phyloP scores from a whole-genome alignment of 2,329 filamentous ascomycete species.

The Ceratocystis cacaofunesta region DNA sequence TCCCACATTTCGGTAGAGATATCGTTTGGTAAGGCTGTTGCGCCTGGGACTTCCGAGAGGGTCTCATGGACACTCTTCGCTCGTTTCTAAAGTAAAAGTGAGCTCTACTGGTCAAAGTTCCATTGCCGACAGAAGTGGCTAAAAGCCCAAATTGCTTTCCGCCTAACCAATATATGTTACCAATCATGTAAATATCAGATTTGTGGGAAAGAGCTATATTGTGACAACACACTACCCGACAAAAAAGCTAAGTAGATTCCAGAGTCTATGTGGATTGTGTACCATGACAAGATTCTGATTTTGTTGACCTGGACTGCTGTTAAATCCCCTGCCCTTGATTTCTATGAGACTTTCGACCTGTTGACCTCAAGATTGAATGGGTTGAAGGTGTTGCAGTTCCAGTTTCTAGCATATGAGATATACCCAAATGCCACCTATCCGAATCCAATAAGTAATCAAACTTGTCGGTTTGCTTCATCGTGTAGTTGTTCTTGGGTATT shows the following conservation, averaged over 20 bases:
- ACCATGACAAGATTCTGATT: constrained; percentile 61
- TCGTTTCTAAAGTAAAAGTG: background rate
- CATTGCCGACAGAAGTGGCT: background rate
- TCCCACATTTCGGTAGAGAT: constrained; percentile 46
- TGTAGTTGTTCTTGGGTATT: constrained; percentile 18
- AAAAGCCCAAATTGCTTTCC: background rate
- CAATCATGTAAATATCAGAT: constrained; percentile 18
- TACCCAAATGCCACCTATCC: background rate
- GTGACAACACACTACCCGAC: constrained; percentile 44
- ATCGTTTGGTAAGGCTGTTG: constrained; percentile 46
- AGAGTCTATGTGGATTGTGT: constrained; percentile 50
- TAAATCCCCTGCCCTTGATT: constrained; percentile 51
- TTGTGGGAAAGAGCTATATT: constrained; percentile 42
- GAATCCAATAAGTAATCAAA: background rate
- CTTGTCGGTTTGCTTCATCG: constrained; percentile 2
- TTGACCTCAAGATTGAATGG: constrained; percentile 23
- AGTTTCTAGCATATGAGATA: constrained; percentile 18
- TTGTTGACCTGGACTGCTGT: constrained; percentile 52
- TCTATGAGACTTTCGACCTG: constrained; percentile 48
- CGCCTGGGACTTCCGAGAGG: constrained; percentile 8
- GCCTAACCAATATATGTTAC: constrained; percentile 1
- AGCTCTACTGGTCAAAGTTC: background rate
- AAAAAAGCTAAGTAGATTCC: constrained; percentile 44
- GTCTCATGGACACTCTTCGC: background rate
- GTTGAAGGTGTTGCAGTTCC: constrained; percentile 19